Conservation (phyloP, 768 basidiomycete species). For the Leccinum imitatum region DNA sequence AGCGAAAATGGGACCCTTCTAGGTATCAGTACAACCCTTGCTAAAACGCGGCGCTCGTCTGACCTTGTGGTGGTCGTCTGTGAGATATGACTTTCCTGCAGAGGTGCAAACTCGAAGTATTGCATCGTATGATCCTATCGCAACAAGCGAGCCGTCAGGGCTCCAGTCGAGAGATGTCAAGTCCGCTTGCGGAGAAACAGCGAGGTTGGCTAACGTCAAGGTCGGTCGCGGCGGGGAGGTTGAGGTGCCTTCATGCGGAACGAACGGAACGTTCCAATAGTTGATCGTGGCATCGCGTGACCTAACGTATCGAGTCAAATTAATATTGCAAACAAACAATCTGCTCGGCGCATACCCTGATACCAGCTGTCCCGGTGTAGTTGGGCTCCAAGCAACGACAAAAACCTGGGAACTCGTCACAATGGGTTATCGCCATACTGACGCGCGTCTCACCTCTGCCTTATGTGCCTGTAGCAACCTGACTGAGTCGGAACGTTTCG, state of each 20-base stretch:
- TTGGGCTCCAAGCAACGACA: constrained; percentile 78
- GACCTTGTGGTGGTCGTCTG: constrained; percentile 66
- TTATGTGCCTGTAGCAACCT: constrained; percentile 58
- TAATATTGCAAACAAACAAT: not conserved
- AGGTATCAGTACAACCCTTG: constrained; percentile 21
- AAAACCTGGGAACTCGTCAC: constrained; percentile 59
- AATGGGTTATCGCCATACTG: constrained; percentile 11
- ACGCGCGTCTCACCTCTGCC: constrained; percentile 46
- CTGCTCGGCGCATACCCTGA: constrained; percentile 56
- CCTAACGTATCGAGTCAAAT: constrained; percentile 34
- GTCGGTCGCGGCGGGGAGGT: constrained; percentile 34
- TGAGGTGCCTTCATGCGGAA: constrained; percentile 24
- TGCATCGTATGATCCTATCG: constrained; percentile 77
- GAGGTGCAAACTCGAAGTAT: constrained; percentile 66
- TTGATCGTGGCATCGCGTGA: constrained; percentile 77
- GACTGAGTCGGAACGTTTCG: constrained; percentile 39
- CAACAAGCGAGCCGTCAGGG: constrained; percentile 66
- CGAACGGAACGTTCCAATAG: constrained; percentile 64
- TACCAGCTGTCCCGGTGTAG: constrained; percentile 55
- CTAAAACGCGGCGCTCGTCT: constrained; percentile 13
- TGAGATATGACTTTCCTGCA: constrained; percentile 61
- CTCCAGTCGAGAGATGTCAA: constrained; percentile 81
- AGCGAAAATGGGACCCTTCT: constrained; percentile 78
- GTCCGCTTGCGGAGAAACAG: constrained; percentile 52
- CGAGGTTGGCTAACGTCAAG: constrained; percentile 48